Base-by-base conservation (phyloP, 1,284 basidiomycete genomes). In the Lignosus rhinocerotis region DNA sequence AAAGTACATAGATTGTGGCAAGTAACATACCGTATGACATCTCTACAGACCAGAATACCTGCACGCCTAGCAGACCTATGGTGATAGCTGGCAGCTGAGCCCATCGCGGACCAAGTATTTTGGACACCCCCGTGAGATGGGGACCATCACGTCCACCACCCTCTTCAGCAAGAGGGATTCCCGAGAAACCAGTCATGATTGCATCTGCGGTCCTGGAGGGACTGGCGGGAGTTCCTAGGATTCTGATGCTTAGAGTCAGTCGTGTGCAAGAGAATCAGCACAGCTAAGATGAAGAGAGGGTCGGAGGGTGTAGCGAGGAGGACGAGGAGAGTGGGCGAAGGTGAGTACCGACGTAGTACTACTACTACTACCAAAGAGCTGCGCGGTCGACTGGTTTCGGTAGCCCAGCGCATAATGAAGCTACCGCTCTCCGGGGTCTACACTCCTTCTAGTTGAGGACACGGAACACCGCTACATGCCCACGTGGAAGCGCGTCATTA, bases 21-120 rank as follows among this genome's bases (percentile, higher is more conserved):
- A 33, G 54, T 41, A 19, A 71, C 80, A 60, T 61, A 90, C 90
- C 92, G 67, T 94, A 94, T 1, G 90, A 90, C 91, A 96, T 94
- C 71, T 96, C 93, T 3, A 95, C 88, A 1, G 90, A 92, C 93
- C 93, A 96, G 55, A 94, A 84, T 63, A 93, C 85, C 70, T 93
- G 91, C 1, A 94, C 86, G 12, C 93, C 93, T 3, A 93, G 74
- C 60, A 94, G 77, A 2, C 92, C 90, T 19, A 94, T 69, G 0
- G 92, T 94, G 51, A 94, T 74, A 5, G 84, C 76, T 0, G 92
- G 92, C 42, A 93, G 73, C 59, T 82, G 84, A 4, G 81, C 73
- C 82, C 83, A 88, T 51, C 68, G 67, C 1, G 88, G 87, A 1
- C 88, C 87, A 30, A 79, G 71, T 25, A 90, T 80, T 58, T 75